A percentile compares a stretch with the other conserved stretches of the same genome.
Conservation (phyloP, 768 basidiomycete species). For the Trametes meyenii region DNA sequence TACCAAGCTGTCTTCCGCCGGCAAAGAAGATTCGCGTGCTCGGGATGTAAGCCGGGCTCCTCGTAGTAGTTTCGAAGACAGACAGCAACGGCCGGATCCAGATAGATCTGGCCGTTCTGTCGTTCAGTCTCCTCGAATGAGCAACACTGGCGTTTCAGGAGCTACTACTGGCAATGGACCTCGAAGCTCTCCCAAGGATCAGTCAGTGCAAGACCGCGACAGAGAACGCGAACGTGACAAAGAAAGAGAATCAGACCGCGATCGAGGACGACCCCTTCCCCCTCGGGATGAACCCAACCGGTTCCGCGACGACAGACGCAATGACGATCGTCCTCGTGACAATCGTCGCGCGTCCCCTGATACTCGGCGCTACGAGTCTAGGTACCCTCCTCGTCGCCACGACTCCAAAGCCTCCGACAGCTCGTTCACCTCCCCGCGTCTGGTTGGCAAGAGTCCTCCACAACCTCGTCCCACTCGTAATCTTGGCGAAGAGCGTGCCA, state of each 20-base stretch:
- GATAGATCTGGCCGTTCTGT: constrained; percentile 14
- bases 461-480: constrained; percentile 16
- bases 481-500: constrained; percentile 25
- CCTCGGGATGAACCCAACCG: constrained; percentile 42
- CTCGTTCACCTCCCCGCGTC: constrained; percentile 31
- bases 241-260: constrained; percentile 40
- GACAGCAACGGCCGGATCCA: constrained; percentile 21
- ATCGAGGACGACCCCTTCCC: constrained; percentile 39
- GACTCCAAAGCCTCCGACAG: constrained; percentile 34
- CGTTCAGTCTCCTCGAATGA: neutral
- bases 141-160: constrained; percentile 1
- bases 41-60: constrained; percentile 29
- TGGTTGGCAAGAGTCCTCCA: constrained; percentile 30
- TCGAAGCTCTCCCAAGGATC: constrained; percentile 13
- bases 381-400: constrained; percentile 42
- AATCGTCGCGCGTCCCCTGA: constrained; percentile 47
- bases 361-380: constrained; percentile 50
- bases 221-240: constrained; percentile 36
- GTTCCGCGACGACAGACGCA: constrained; percentile 44
- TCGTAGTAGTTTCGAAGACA: constrained; percentile 30
- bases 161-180: neutral
- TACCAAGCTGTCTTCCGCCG: constrained; percentile 28
- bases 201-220: constrained; percentile 33
- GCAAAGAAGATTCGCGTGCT: constrained; percentile 31
- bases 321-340: constrained; percentile 41